Evolutionary conservation across 2,329 filamentous ascomycete species (phyloP), one percentile per base, ranked within the genome.

Genomic region (Cylindrodendrum hubeiense): DNA sequence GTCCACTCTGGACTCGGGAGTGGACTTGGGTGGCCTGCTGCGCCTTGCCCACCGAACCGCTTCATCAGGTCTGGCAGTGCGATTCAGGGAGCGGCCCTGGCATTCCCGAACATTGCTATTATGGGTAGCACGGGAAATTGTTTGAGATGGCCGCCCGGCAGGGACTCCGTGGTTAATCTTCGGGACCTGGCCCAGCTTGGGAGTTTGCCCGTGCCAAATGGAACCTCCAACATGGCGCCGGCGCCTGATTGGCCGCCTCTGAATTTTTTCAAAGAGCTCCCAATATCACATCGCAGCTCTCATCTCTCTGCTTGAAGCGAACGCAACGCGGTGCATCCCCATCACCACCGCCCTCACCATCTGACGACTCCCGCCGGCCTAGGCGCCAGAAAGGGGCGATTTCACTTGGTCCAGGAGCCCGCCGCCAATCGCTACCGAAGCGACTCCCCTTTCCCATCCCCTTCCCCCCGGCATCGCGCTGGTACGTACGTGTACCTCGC

Each of bases 81-180:
- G 22, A 28, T 34, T 46, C 21, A 44, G 26, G 43, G 22, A 37
- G 13, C 53, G 19, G 19, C 28, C 54, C 33, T 58, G 26, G 44
- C 43, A 58, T 58, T 58, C 44, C 44, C 24, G n/a, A 28, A 44
- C 37, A 55, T 30, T 55, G 37, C 52, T 55, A 28, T 33, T 46
- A 34, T 10, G 17, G 26, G 52, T 24, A 30, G 26, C 17, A 15
- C 46, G 17, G 19, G 26, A 57, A 63, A 63, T 63, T 63, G 52
- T 50, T 52, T 63, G 39, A 4, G 17, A 51, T 57, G 50, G 7
- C 30, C 50, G 28, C 50, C 15, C 3, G 19, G 9, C 17, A 28
- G 24, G 21, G 22, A 30, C 15, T 0, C 5, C 19, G 7, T 63
- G 71, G 71, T 50, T 72, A 74, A 74, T 67, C 66, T 17, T 71